Base-by-base conservation (phyloP, 257 asterid genomes). In the Nemophila menziesii region DNA sequence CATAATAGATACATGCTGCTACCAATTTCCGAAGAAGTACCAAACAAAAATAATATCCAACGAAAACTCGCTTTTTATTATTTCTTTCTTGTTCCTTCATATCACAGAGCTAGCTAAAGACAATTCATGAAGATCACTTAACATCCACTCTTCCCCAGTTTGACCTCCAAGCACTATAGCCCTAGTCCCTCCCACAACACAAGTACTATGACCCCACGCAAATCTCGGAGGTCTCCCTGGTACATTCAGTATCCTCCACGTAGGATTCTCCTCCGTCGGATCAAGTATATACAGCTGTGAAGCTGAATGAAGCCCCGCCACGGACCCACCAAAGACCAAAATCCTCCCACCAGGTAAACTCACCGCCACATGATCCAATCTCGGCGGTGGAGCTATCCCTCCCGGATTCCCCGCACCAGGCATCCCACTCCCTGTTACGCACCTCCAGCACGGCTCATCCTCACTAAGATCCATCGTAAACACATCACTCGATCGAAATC, bases 101-200 rank as follows among this genome's bases (percentile, higher is more conserved):
- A 37, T 54, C 61, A 61, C 49, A 19, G 75, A 69, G 69, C 94
- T 82, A 3, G 82, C 85, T 49, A 86, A 54, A 11, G 97, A 82
- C 16, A 86, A 67, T 60, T 86, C 97, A 39, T 86, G 93, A 52
- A 86, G 78, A 55, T 86, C 97, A 13, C 82, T 58, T 12, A 86
- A 79, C 92, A 82, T 86, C 97, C 97, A 86, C 50, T 82, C 94
- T 49, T 86, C 97, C 61, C 94, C 96, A 18, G 93, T 86, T 61
- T 79, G 94, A 43, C 92, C 93, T 39, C 96, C 96, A 9, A 86
- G 87, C 46, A 82, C 93, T 24, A 86, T 70, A 18, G 94, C 97
- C 38, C 94, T 73, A 2, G 93, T 86, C 51, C 94, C 97, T 14
- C 97, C 94, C 40, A 86, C 97, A 44, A 86, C 67, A 48, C 97